phyloP scores from a whole-genome alignment of 169 alveolate genomes.

The Eimeria falciformis region DNA sequence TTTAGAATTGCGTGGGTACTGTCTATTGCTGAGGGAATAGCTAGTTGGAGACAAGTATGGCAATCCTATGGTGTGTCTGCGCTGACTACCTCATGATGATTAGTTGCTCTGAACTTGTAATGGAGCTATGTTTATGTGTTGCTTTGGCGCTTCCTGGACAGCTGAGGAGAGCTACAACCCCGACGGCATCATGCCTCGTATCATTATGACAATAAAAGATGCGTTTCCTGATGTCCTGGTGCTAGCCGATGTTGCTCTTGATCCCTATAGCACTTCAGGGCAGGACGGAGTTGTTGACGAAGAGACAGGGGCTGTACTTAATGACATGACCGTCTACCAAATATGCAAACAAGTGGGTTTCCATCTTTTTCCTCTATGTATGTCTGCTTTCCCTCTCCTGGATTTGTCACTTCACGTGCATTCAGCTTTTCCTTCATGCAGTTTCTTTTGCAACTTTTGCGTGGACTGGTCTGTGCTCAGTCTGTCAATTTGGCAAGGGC shows the following conservation, averaged over 20 bases:
- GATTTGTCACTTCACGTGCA: not conserved
- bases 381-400: not conserved
- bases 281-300: conserved; percentile 86
- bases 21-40: too few species aligned
- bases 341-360: conserved; percentile 81
- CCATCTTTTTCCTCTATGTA: not conserved
- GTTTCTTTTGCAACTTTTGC: not conserved
- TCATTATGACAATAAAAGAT: conserved; percentile 80
- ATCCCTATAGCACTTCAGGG: conserved; percentile 84
- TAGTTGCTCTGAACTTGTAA: too few species aligned
- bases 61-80: not conserved
- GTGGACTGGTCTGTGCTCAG: conserved; percentile 31
- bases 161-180: conserved; percentile 83
- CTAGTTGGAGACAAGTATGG: too few species aligned
- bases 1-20: too few species aligned
- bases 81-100: not conserved
- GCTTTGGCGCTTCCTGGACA: conserved; percentile 8
- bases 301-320: conserved; percentile 79
- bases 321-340: conserved; percentile 82
- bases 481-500: conserved; percentile 86
- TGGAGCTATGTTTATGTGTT: not conserved
- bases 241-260: conserved; percentile 84
- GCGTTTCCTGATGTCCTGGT: conserved; percentile 80
- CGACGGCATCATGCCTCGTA: conserved; percentile 80
- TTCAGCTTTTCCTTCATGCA: not conserved